These are phyloP conservation scores for Yamadazyma endophytica DNA, from an alignment of 805 yeast species.

Conservation along the genomic window DNA sequence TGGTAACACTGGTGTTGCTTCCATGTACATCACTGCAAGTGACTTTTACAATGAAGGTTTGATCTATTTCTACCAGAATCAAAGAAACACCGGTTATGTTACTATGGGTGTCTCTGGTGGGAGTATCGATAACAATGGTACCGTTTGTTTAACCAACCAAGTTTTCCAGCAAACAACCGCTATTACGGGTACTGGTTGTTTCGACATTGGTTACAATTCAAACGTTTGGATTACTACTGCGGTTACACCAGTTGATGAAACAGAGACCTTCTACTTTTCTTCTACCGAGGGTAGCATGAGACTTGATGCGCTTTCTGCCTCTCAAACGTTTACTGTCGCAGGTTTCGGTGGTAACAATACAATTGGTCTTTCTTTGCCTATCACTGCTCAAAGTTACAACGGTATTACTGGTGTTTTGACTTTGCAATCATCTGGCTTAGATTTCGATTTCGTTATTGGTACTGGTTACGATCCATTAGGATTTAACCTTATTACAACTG, in stretches of 20 bases:
- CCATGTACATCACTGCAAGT: conserved; percentile 9
- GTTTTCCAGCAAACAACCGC: conserved; percentile 12
- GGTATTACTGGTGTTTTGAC: conserved; percentile 20
- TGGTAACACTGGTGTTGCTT: conserved; percentile 9
- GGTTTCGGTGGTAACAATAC: conserved; percentile 20
- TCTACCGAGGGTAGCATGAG: conserved; percentile 12
- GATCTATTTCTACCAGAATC: conserved; percentile 9
- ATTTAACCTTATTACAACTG: conserved; percentile 3
- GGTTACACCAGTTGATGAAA: conserved; percentile 3
- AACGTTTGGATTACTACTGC: conserved; percentile 8
- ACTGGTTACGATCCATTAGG: conserved; percentile 13
- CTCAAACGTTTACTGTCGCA: conserved; percentile 13
- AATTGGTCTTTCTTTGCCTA: conserved; percentile 11
- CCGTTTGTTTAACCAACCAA: conserved; percentile 20
- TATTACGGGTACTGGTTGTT: conserved; percentile 18
- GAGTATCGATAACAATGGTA: conserved; percentile 17
- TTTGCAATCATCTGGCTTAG: conserved; percentile 6
- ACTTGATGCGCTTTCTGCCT: conserved; percentile 9
- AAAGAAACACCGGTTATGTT: conserved; percentile 9
- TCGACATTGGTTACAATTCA: conserved; percentile 11
- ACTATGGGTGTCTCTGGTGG: conserved; percentile 9
- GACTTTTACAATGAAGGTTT: conserved; percentile 12
- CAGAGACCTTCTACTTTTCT: conserved; percentile 17
- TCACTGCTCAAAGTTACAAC: conserved; percentile 6
- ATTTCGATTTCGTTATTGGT: conserved; percentile 18